Base-by-base conservation (phyloP, 345 rosid species). In the Physaria fendleri region DNA sequence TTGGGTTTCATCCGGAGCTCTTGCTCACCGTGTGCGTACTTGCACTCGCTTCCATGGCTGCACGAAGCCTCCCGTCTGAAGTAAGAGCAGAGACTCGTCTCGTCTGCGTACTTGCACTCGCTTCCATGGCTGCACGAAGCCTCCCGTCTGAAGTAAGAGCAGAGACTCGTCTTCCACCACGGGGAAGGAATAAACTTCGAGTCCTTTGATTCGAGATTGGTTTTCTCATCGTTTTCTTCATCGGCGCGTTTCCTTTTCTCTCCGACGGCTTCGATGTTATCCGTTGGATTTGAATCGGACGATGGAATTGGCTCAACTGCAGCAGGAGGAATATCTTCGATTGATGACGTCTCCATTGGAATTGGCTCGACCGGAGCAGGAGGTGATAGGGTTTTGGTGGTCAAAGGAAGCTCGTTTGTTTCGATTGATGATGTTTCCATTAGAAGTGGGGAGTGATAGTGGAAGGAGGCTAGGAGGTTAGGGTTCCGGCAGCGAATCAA, bases 41-140 rank as follows among this genome's bases (percentile, higher is more conserved):
- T 82, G 75, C 98, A 92, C 6, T 72, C 34, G 68, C 34, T 65
- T 4, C 97, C 95, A 54, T 93, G 95, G 71, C 82, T 78, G 62
- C 97, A 86, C 12, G 76, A 79, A 5, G 65, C 72, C 34, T 78
- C 25, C 13, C 88, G 71, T 71, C 98, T 68, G 72, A 86, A 92
- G 64, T 82, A 92, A 46, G 98, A 92, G 59, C 97, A 88, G 64
- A 86, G 89, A n/a, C n/a, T n/a, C n/a, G n/a, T n/a, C n/a, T n/a
- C 83, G 62, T 92, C 96, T 2, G 98, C 98, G 56, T 75, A 92
- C 77, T 72, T 82, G 75, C 98, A 92, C 6, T 72, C 34, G 68
- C 34, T 65, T 4, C 97, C 95, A 54, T 93, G 95, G 71, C 82
- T 78, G 62, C 97, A 86, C 12, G 76, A 79, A 5, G 65, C 72